phyloP scores from a whole-genome alignment of 2,329 filamentous ascomycete genomes.

The Juglanconis juglandina region DNA sequence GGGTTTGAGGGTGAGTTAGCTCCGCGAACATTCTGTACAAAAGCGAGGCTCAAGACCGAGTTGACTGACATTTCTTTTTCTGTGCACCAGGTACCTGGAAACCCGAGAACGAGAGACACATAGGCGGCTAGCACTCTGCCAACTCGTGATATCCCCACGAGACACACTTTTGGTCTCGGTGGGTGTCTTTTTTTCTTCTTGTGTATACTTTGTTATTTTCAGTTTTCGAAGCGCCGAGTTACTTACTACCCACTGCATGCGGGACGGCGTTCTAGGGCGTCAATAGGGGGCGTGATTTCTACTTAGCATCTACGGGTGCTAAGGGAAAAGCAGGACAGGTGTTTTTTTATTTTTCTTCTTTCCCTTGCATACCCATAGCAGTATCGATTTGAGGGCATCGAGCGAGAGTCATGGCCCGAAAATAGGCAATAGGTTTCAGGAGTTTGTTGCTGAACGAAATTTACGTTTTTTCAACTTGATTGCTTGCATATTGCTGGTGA shows the following conservation, averaged over 20 bases:
- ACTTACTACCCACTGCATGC: not conserved
- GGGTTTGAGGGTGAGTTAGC: slow-evolving; percentile 77
- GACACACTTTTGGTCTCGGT: not conserved
- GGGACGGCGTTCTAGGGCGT: not conserved
- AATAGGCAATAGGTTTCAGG: not conserved
- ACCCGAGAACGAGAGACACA: slow-evolving; percentile 67
- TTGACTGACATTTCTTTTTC: slow-evolving; percentile 20
- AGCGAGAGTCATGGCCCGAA: not conserved
- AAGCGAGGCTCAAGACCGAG: not conserved
- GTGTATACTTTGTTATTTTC: not conserved
- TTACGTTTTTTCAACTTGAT: no score
- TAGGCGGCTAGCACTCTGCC: slow-evolving; percentile 44
- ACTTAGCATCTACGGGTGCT: not conserved
- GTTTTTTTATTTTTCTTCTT: not conserved
- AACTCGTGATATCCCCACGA: slow-evolving; percentile 1
- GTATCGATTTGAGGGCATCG: not conserved
- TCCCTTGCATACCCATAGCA: not conserved
- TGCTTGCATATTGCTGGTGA: no score
- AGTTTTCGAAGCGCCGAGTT: not conserved
- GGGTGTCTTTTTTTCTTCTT: not conserved
- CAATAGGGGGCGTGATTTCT: not conserved
- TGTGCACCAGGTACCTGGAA: slow-evolving; percentile 65
- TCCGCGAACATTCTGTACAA: not conserved
- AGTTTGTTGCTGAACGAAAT: no score
- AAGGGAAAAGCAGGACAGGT: not conserved